These are phyloP conservation scores for Tricholoma hemisulphureum DNA, from an alignment of 768 basidiomycete genomes.

Conservation along the genomic window DNA sequence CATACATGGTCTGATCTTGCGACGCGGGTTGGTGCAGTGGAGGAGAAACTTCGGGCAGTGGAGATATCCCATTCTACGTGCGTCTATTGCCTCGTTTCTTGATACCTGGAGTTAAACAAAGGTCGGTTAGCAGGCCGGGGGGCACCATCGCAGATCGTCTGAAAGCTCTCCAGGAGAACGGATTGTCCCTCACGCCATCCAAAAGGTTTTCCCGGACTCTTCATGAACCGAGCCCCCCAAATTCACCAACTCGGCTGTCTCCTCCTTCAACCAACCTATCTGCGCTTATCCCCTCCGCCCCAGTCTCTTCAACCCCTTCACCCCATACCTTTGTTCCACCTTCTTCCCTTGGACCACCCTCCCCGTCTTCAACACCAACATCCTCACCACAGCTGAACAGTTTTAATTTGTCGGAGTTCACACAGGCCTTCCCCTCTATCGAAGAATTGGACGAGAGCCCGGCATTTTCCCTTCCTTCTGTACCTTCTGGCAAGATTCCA, in stretches of 20 bases:
- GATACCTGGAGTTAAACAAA: constrained; percentile 20
- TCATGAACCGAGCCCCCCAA: constrained; percentile 41
- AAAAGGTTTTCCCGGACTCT: constrained; percentile 61
- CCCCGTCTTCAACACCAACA: constrained; percentile 68
- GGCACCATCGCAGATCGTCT: constrained; percentile 81
- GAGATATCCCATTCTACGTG: constrained; percentile 36
- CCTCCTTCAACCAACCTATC: constrained; percentile 28
- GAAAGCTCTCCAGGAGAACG: constrained; percentile 69
- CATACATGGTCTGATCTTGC: constrained; percentile 40
- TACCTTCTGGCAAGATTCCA: constrained; percentile 40
- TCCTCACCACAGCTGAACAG: constrained; percentile 51
- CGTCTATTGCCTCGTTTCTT: constrained; percentile 15
- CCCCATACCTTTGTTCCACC: constrained; percentile 69
- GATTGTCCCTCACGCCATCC: constrained; percentile 55
- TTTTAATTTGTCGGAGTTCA: constrained; percentile 53
- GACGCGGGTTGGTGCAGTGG: constrained; percentile 37
- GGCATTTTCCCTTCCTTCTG: constrained; percentile 46
- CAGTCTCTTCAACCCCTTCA: constrained; percentile 39
- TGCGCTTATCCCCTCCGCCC: constrained; percentile 29
- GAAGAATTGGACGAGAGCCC: constrained; percentile 67
- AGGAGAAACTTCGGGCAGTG: constrained; percentile 47
- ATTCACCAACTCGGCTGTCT: constrained; percentile 36
- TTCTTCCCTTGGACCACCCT: constrained; percentile 72
- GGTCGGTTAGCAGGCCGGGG: constrained; percentile 48
- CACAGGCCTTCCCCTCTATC: constrained; percentile 71